phyloP scores from a whole-genome alignment of 2,329 filamentous ascomycete species.

The Aspergillus ochraceoroseus region DNA sequence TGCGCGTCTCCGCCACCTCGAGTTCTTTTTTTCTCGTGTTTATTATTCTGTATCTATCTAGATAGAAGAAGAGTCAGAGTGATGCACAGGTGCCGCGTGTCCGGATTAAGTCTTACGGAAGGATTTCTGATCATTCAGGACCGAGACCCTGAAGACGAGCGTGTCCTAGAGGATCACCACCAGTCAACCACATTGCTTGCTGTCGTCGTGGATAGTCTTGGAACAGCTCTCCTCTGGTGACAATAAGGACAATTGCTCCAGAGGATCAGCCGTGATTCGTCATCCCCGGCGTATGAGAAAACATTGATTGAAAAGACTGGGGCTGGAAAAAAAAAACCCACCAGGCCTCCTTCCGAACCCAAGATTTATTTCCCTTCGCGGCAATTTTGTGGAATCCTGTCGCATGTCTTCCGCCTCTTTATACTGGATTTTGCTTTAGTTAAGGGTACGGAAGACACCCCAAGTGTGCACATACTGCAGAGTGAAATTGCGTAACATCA shows the following conservation, averaged over 20 bases:
- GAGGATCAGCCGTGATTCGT: constrained; percentile 11
- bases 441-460: too few species aligned
- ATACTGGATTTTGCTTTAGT: constrained; percentile 1
- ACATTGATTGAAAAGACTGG: background rate
- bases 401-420: constrained; percentile 5
- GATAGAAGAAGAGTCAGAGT: constrained; percentile 16
- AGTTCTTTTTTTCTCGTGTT: too few species aligned
- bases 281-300: too few species aligned
- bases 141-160: too few species aligned
- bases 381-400: constrained; percentile 5
- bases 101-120: constrained; percentile 5
- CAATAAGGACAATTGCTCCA: too few species aligned
- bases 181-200: too few species aligned
- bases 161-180: too few species aligned
- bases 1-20: constrained; percentile 36
- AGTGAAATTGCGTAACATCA: too few species aligned
- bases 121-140: too few species aligned
- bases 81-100: constrained; percentile 18
- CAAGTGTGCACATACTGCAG: too few species aligned
- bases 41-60: constrained; percentile 8
- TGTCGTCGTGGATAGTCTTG: too few species aligned
- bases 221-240: too few species aligned
- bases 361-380: constrained; percentile 7
- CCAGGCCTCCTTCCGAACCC: constrained; percentile 6
- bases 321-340: constrained; percentile 2